These are phyloP conservation scores for Pistacia integerrima DNA, from an alignment of 345 rosid genomes.

Conservation along the genomic window DNA sequence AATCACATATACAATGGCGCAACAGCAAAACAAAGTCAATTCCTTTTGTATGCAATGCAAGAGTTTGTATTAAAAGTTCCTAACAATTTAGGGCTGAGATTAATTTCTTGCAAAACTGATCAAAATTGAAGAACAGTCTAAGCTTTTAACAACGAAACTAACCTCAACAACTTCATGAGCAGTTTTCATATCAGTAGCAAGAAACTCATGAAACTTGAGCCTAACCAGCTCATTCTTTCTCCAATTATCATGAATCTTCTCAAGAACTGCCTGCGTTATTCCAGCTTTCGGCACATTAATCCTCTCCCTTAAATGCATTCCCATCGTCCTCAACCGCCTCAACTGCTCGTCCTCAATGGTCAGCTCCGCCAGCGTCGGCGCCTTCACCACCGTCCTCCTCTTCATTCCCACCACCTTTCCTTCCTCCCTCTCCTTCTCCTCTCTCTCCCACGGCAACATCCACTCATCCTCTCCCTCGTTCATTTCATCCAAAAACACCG, in stretches of 20 bases:
- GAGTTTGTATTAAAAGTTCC: too few species aligned
- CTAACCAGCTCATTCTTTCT: slow-evolving; percentile 91
- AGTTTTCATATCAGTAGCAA: slow-evolving; percentile 91
- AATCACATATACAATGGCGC: too few species aligned
- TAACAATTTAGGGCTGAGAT: too few species aligned
- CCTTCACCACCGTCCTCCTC: slow-evolving; percentile 54
- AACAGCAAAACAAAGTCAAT: too few species aligned
- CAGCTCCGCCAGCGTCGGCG: slow-evolving; percentile 89
- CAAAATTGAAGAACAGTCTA: background rate
- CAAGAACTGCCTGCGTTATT: slow-evolving; percentile 72
- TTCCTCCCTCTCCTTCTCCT: slow-evolving; percentile 48
- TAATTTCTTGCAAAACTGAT: too few species aligned
- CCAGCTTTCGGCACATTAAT: slow-evolving; percentile 90
- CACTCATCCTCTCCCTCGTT: slow-evolving; percentile 26
- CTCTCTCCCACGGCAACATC: slow-evolving; percentile 69
- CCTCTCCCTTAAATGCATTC: slow-evolving; percentile 83
- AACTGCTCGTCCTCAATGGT: slow-evolving; percentile 89
- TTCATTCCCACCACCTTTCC: slow-evolving; percentile 26
- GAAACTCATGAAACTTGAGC: slow-evolving; percentile 93
- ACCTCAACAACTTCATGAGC: slow-evolving; percentile 97
- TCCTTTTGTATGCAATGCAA: too few species aligned
- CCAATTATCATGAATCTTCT: slow-evolving; percentile 93
- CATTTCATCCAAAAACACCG: slow-evolving; percentile 49
- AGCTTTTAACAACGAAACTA: slow-evolving; percentile 11
- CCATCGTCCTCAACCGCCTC: slow-evolving; percentile 72